Evolutionary conservation across 2,329 filamentous ascomycete species (phyloP), one percentile per base, ranked within the genome.

Genomic region (Plenodomus tracheiphilus): DNA sequence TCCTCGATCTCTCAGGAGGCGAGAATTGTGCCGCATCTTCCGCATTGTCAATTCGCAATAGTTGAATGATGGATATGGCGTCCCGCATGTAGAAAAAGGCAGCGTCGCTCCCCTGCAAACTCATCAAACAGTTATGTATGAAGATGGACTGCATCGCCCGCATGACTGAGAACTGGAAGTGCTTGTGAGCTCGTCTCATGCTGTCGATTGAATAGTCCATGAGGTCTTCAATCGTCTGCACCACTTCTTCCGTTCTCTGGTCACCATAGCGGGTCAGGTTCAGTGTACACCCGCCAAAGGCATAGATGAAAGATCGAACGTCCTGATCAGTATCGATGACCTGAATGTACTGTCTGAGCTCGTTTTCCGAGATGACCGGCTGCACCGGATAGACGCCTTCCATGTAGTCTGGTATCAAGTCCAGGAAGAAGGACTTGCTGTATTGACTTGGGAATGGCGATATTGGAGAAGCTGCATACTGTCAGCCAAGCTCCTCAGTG

Each of bases 21-120:
- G 64, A 52, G 1, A 79, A 51, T 1, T 52, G 55, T 4, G 53
- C 53, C 49, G 73, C 66, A 6, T 61, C 53, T 4, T 73, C 65
- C n/a, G 69, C 63, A 35, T 75, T 72, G 47, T 77, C 73, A 16
- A 79, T 70, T 10, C 75, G 72, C 8, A 71, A 43, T 1, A 70
- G 47, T 37, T 71, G 66, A 19, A 71, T 63, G 5, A 57, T 77
- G 59, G 62, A 77, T 65, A 60, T 81, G 68, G 41, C 77, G 53
- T 83, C 79, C 6, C 80, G 72, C 34, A 83, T 74, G 37, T 80
- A 77, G 61, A 74, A 69, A 39, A 81, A 80, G 13, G 77, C 77
- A 25, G 78, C 72, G 41, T 81, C 77, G 48, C 73, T 72, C 13
- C 76, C 74, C 37, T 75, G 74, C 30, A 81, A 69, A 3, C 73